Conservation (phyloP, 2,329 filamentous ascomycete genomes). For the Aspergillus sp. region DNA sequence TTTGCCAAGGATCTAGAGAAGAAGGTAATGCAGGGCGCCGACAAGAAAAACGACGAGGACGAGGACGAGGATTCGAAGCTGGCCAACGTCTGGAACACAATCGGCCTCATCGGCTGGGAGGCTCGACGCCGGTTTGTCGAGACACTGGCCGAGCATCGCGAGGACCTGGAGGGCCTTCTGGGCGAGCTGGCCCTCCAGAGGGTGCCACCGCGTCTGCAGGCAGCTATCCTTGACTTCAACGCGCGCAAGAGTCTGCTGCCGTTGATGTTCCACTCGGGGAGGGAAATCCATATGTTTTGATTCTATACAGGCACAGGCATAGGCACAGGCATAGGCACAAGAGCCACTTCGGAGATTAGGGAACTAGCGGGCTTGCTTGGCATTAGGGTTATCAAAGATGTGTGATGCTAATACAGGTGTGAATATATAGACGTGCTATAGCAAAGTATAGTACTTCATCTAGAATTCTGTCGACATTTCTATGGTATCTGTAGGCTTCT, state of each 20-base stretch:
- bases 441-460: too few species aligned
- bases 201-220: slow-evolving; percentile 3
- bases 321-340: too few species aligned
- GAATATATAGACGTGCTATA: too few species aligned
- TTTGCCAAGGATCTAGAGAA: slow-evolving; percentile 1
- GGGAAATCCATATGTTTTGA: slow-evolving; percentile 5
- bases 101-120: not conserved
- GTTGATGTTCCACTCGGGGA: slow-evolving; percentile 5
- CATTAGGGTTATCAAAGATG: too few species aligned
- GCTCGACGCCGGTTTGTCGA: not conserved
- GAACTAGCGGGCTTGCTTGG: too few species aligned
- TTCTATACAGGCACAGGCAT: too few species aligned
- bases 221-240: slow-evolving; percentile 3
- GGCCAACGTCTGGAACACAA: not conserved
- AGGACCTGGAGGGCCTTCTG: slow-evolving; percentile 1
- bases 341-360: too few species aligned
- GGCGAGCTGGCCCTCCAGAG: slow-evolving; percentile 1
- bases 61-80: not conserved
- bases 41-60: not conserved
- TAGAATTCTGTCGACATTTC: too few species aligned
- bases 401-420: too few species aligned
- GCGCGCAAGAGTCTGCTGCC: slow-evolving; percentile 1
- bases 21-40: not conserved
- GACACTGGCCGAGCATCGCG: not conserved
- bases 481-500: too few species aligned